Base-by-base conservation (phyloP, 176 grass and related monocot species). In the Ananas comosus region DNA sequence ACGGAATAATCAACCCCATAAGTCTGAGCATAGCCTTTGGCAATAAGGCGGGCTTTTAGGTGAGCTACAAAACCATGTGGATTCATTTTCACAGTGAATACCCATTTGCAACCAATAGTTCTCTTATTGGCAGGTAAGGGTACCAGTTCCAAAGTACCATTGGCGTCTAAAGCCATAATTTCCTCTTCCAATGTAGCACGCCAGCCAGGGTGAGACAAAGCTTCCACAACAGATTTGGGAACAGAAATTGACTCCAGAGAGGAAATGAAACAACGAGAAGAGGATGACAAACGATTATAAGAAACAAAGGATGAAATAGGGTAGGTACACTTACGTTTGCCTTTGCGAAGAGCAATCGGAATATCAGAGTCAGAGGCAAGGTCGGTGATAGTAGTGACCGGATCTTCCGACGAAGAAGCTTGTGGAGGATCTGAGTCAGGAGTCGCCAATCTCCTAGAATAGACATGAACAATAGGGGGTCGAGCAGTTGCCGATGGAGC, bases 1-100 rank as follows among this genome's bases (percentile, higher is more conserved):
- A 54, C 50, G 13, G 1, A 2, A 53, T 70, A 70, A 16, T 70
- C 50, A 25, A 53, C 9, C 3, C 19, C 50, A 53, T 50, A 70
- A 14, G 21, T 53, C 22, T 53, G 68, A 16, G 68, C 18, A 14
- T 53, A 70, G 2, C 68, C 68, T 51, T 53, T 70, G 19, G 67
- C 67, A 11, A 69, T 48, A 7, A 69, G 9, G 0, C 48, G 17
- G 21, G 47, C 48, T 22, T 69, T 18, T 1, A 71, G 50, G 11
- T 51, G 11, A 29, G 52, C 50, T 0, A 56, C 11, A 1, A 0
- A 17, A 2, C 21, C 51, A 71, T 71, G 13, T 2, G 69, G 51
- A 1, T 8, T 11, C 1, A 56, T 10, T 27, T 71, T 71, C 1
- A 71, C 12, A 14, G 11, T 71, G 21, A 54, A 71, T 9, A 71